Evolutionary conservation across 345 rosid genomes (phyloP).

Genomic region (Cardiospermum halicacabum): DNA sequence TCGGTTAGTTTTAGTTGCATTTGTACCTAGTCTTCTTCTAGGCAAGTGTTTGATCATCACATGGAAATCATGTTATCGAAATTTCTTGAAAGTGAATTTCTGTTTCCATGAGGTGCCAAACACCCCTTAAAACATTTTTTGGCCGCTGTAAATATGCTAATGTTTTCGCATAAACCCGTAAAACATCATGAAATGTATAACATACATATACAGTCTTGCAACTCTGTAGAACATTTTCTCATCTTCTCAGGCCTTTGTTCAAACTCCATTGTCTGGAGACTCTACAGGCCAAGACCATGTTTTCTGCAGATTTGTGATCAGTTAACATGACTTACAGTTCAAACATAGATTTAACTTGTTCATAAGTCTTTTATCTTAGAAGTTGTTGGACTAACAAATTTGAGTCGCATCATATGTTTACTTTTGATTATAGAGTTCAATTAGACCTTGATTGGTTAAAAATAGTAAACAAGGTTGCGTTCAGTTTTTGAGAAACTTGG

Average conservation of each 20-base stretch:
- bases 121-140: background rate
- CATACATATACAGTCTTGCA: background rate
- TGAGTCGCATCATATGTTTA: too few species aligned
- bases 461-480: too few species aligned
- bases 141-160: background rate
- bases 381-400: too few species aligned
- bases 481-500: background rate
- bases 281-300: background rate
- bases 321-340: background rate
- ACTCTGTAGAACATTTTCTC: slow-evolving; percentile 2
- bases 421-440: too few species aligned
- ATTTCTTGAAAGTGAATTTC: slow-evolving; percentile 11
- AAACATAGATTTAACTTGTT: background rate
- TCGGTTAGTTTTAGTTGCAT: too few species aligned
- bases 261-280: background rate
- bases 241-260: background rate
- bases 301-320: background rate
- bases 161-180: background rate
- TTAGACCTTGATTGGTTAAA: too few species aligned
- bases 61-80: slow-evolving; percentile 24
- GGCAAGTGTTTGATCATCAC: background rate
- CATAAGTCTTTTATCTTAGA: too few species aligned
- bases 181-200: background rate
- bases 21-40: background rate
- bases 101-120: slow-evolving; percentile 14